Base-by-base conservation (phyloP, 1,139 yeast genomes). In the Pichia sp. region DNA sequence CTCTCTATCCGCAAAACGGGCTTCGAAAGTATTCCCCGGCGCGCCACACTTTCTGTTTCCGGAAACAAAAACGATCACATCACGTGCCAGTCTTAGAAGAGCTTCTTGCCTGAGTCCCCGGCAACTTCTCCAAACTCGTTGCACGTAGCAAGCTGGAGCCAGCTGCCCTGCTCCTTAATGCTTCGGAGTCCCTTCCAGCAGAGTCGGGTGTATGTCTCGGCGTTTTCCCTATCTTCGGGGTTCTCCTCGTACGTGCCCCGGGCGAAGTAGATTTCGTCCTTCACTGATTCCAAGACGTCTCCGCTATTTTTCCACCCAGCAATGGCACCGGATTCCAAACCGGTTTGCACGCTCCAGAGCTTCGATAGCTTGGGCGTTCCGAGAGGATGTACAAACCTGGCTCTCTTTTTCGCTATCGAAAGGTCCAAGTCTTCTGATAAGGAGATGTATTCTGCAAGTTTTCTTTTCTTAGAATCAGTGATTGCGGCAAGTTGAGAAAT, bases 281-380 rank as follows among this genome's bases (percentile, higher is more conserved):
- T 59, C 41, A 60, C 61, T 22, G 51, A 48, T 10, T 65, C 63
- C 18, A 64, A 44, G 7, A 55, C 43, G 3, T 56, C 60, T 2
- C 47, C 54, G 39, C 41, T 23, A 30, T 41, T 42, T 12, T 44
- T 25, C 46, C 48, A 49, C 12, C 18, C 12, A 3, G 19, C 1
- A 22, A 34, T 34, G 7, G 37, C 37, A 18, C 8, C n/a, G 37
- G 37, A 34, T 16, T 34, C 7, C 37, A 34, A 34, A 7, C 37
- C 26, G 1, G 48, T 53, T 28, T 39, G 44, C 10, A 46, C 26
- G 10, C 56, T 53, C 68, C 69, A 66, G 1, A 60, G 45, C 36
- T 58, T 58, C 5, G 67, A 54, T 26, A 66, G 47, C 41, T 55
- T 60, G 0, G 68, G 61, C 1, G 66, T 61, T 4, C 68, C 69